A percentile compares a stretch with the other conserved stretches of the same genome.
phyloP scores from a whole-genome alignment of 306 rosid genomes.

The Oxytropis ochrocephala region DNA sequence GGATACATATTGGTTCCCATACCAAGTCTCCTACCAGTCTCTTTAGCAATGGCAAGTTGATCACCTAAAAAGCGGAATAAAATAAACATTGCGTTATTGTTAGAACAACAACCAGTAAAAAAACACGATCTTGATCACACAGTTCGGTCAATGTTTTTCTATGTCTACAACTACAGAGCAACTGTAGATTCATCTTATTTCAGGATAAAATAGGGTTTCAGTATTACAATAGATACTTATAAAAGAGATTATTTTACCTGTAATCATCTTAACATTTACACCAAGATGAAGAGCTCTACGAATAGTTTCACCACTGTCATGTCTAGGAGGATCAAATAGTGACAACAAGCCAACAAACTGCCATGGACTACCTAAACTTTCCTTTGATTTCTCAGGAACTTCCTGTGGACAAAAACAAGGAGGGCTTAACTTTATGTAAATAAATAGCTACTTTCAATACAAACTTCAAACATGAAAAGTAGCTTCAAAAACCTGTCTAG shows the following conservation, averaged over 20 bases:
- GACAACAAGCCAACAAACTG: constrained; percentile 88
- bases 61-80: constrained; percentile 51
- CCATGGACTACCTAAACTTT: constrained; percentile 88
- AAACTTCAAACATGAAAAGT: too few species aligned
- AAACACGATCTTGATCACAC: too few species aligned
- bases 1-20: constrained; percentile 99
- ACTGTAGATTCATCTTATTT: too few species aligned
- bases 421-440: too few species aligned
- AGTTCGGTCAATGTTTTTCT: too few species aligned
- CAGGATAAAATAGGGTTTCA: too few species aligned
- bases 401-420: too few species aligned
- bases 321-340: constrained; percentile 93
- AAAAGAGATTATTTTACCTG: constrained; percentile 44
- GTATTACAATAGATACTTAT: too few species aligned
- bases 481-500: too few species aligned
- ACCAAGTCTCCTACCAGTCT: constrained; percentile 94
- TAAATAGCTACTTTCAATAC: too few species aligned
- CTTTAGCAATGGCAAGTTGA: constrained; percentile 98
- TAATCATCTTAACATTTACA: constrained; percentile 98
- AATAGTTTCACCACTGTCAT: constrained; percentile 97
- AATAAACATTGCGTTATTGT: background rate
- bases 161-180: too few species aligned
- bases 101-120: too few species aligned
- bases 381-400: constrained; percentile 39
- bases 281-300: constrained; percentile 90